Conservation (phyloP, 371 early-diverging fungal genomes). For the Mucor sp. region DNA sequence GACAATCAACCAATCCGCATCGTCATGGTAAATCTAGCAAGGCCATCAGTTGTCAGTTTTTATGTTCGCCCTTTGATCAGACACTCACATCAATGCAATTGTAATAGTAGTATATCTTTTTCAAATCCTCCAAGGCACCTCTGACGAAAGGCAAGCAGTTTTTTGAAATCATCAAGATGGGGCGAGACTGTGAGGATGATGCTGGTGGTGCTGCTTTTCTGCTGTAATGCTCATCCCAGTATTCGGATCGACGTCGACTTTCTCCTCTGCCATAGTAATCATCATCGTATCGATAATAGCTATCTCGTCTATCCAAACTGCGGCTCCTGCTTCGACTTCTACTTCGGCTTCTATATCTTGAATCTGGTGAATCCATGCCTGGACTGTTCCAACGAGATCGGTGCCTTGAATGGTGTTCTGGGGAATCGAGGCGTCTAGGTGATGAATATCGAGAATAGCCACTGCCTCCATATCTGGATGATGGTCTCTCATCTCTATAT, state of each 20-base stretch:
- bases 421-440: slow-evolving; percentile 27
- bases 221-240: slow-evolving; percentile 23
- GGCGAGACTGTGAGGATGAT: slow-evolving; percentile 15
- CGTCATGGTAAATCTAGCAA: slow-evolving; percentile 53
- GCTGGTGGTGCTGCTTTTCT: not conserved
- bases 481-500: slow-evolving; percentile 19
- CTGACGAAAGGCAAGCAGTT: slow-evolving; percentile 57
- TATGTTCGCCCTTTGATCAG: not conserved
- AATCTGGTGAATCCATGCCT: slow-evolving; percentile 37
- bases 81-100: slow-evolving; percentile 39
- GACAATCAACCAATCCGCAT: slow-evolving; percentile 60
- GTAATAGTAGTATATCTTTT: slow-evolving; percentile 40
- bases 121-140: slow-evolving; percentile 51
- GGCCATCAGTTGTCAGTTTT: not conserved
- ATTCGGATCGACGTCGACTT: slow-evolving; percentile 24
- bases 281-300: slow-evolving; percentile 21
- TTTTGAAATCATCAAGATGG: slow-evolving; percentile 55
- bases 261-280: slow-evolving; percentile 9
- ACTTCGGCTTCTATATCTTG: slow-evolving; percentile 32
- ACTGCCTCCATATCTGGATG: slow-evolving; percentile 23
- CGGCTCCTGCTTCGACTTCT: slow-evolving; percentile 39
- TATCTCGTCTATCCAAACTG: slow-evolving; percentile 25
- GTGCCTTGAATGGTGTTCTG: slow-evolving; percentile 8
- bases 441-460: slow-evolving; percentile 39
- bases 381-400: slow-evolving; percentile 45